Evolutionary conservation across 306 rosid genomes (phyloP).

Genomic region (Medicago lupulina): DNA sequence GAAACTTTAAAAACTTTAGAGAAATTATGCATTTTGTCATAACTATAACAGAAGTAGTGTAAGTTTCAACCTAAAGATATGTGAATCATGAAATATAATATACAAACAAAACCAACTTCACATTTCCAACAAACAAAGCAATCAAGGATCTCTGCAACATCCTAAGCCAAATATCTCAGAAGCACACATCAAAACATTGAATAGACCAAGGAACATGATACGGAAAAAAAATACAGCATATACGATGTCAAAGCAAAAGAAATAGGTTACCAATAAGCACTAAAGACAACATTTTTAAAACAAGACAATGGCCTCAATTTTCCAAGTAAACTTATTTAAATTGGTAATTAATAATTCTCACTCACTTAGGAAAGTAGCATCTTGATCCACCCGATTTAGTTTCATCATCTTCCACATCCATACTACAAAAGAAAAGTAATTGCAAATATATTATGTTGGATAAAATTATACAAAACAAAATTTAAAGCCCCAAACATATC

Average conservation of each 20-base stretch:
- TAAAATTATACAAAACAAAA: slow-evolving; percentile 23
- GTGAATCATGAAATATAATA: slow-evolving; percentile 23
- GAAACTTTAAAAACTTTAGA: slow-evolving; percentile 10
- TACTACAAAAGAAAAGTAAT: slow-evolving; percentile 43
- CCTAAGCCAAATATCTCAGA: slow-evolving; percentile 34
- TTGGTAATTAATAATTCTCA: slow-evolving; percentile 41
- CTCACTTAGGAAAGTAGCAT: slow-evolving; percentile 82
- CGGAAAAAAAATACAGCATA: background rate
- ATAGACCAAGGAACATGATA: slow-evolving; percentile 4
- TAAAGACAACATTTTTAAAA: slow-evolving; percentile 11
- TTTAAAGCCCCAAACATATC: slow-evolving; percentile 22
- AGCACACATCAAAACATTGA: slow-evolving; percentile 11
- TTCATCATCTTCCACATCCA: slow-evolving; percentile 52
- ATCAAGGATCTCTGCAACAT: slow-evolving; percentile 27
- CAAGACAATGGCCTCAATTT: slow-evolving; percentile 24
- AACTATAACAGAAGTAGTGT: slow-evolving; percentile 7
- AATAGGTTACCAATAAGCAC: slow-evolving; percentile 19
- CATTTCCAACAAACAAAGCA: slow-evolving; percentile 30
- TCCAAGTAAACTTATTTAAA: slow-evolving; percentile 24
- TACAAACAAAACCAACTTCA: slow-evolving; percentile 23
- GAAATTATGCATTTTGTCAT: background rate
- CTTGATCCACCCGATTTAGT: slow-evolving; percentile 52
- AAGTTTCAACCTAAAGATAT: slow-evolving; percentile 27
- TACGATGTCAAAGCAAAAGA: slow-evolving; percentile 25
- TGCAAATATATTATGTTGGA: slow-evolving; percentile 22